A percentile compares a stretch with the other conserved stretches of the same genome.
These are phyloP conservation scores for Beta lomatogona DNA, from an alignment of 179 eudicot species.

Conservation along the genomic window DNA sequence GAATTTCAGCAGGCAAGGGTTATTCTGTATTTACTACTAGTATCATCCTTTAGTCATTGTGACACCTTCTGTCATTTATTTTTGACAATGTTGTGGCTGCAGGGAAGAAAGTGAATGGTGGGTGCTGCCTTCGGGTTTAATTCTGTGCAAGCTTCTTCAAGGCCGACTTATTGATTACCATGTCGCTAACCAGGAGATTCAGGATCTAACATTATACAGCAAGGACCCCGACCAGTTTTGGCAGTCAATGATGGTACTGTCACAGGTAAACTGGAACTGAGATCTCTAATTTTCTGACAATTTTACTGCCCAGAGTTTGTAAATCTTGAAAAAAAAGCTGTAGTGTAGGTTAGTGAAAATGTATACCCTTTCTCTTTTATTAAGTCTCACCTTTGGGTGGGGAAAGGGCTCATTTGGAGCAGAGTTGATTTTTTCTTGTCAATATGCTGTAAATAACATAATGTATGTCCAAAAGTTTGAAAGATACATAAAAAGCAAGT, in stretches of 20 bases:
- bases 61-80: not conserved
- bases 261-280: not conserved
- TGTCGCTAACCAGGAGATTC: slow-evolving; percentile 92
- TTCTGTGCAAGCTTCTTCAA: slow-evolving; percentile 70
- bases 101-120: slow-evolving; percentile 99
- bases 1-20: slow-evolving; percentile 78
- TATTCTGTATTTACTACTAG: not conserved
- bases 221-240: slow-evolving; percentile 68
- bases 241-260: slow-evolving; percentile 45
- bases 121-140: slow-evolving; percentile 73
- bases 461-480: not conserved
- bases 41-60: not conserved
- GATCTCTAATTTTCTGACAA: not conserved
- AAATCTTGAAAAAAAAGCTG: slow-evolving; percentile 7
- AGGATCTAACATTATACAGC: slow-evolving; percentile 80
- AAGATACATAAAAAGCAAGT: not conserved
- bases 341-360: slow-evolving; percentile 16
- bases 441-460: slow-evolving; percentile 27
- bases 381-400: not conserved
- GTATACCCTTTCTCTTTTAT: slow-evolving; percentile 12
- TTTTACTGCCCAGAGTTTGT: slow-evolving; percentile 4
- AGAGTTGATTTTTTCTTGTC: slow-evolving; percentile 4
- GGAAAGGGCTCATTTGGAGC: not conserved
- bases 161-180: slow-evolving; percentile 77
- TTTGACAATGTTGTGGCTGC: slow-evolving; percentile 25